Evolutionary conservation across 192 early-diverging fungal genomes (phyloP).

Genomic region (Coemansia aciculifera): DNA sequence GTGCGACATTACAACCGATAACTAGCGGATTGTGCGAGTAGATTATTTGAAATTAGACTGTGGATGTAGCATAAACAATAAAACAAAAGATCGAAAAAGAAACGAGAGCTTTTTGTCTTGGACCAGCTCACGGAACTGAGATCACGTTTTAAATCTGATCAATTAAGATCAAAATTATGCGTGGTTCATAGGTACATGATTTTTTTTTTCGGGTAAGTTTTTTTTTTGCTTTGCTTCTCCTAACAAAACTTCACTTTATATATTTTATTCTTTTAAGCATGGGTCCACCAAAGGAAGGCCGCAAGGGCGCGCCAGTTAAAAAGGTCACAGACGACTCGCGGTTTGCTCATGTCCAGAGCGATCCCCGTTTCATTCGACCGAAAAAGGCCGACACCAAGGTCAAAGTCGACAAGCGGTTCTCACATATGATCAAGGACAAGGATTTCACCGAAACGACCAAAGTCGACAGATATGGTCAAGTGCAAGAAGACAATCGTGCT

Average conservation of each 20-base stretch:
- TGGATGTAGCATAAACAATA: not conserved
- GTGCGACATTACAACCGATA: not conserved
- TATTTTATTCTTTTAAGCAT: conserved; percentile 15
- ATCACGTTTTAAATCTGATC: not conserved
- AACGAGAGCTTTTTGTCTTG: not conserved
- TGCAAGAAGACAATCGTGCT: conserved; percentile 33
- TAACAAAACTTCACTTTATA: not conserved
- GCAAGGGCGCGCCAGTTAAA: conserved; percentile 30
- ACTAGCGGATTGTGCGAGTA: not conserved
- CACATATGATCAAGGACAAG: conserved; percentile 73
- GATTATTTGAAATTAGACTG: not conserved
- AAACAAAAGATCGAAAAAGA: too few species aligned
- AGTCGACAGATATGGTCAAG: conserved; percentile 48
- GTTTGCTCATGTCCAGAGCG: conserved; percentile 75
- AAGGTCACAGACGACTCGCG: conserved; percentile 66
- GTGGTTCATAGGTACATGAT: not conserved
- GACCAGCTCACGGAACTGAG: not conserved
- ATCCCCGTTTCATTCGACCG: conserved; percentile 78
- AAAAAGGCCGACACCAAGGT: conserved; percentile 83
- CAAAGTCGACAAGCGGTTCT: conserved; percentile 86
- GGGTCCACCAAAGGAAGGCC: conserved; percentile 28
- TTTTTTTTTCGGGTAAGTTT: not conserved
- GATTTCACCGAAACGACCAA: conserved; percentile 58
- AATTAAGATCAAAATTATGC: not conserved
- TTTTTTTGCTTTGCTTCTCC: not conserved